These are phyloP conservation scores for Allantophomopsis cytisporea DNA, from an alignment of 2,329 filamentous ascomycete genomes.

Conservation along the genomic window DNA sequence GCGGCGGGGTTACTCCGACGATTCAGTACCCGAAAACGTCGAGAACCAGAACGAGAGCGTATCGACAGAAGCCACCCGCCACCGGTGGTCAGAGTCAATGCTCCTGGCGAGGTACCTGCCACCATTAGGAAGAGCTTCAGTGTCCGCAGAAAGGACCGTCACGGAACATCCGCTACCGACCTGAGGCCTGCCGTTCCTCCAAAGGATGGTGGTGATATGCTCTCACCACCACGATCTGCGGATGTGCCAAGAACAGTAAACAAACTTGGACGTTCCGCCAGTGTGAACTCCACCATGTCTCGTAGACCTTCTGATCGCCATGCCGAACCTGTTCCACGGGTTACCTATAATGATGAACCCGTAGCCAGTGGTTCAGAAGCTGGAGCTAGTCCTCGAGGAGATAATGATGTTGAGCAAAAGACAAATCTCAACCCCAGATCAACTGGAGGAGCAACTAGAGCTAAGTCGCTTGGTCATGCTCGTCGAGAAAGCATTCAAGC, in stretches of 20 bases:
- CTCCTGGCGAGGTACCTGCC: slow-evolving; percentile 50
- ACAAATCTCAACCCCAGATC: slow-evolving; percentile 37
- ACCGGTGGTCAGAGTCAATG: slow-evolving; percentile 64
- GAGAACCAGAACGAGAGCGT: slow-evolving; percentile 38
- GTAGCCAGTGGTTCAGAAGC: slow-evolving; percentile 72
- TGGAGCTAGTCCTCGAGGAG: slow-evolving; percentile 10
- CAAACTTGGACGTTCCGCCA: slow-evolving; percentile 73
- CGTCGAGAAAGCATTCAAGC: slow-evolving; percentile 87
- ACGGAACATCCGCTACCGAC: slow-evolving; percentile 30
- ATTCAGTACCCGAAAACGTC: slow-evolving; percentile 76
- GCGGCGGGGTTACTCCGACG: slow-evolving; percentile 74
- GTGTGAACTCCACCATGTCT: slow-evolving; percentile 79
- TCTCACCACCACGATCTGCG: slow-evolving; percentile 57
- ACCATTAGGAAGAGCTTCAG: slow-evolving; percentile 80
- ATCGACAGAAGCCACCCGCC: slow-evolving; percentile 52
- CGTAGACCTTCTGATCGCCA: slow-evolving; percentile 47
- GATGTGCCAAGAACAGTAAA: slow-evolving; percentile 49
- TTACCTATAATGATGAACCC: slow-evolving; percentile 48
- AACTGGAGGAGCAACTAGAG: slow-evolving; percentile 44
- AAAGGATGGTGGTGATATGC: slow-evolving; percentile 50
- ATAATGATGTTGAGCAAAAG: slow-evolving; percentile 28
- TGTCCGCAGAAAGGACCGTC: slow-evolving; percentile 48
- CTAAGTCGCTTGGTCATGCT: slow-evolving; percentile 81
- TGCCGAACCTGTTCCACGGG: slow-evolving; percentile 35
- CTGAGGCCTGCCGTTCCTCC: slow-evolving; percentile 55